A percentile compares a stretch with the other conserved stretches of the same genome.
Conservation (phyloP, 2,329 filamentous ascomycete species). For the Epichloe uncinata region DNA sequence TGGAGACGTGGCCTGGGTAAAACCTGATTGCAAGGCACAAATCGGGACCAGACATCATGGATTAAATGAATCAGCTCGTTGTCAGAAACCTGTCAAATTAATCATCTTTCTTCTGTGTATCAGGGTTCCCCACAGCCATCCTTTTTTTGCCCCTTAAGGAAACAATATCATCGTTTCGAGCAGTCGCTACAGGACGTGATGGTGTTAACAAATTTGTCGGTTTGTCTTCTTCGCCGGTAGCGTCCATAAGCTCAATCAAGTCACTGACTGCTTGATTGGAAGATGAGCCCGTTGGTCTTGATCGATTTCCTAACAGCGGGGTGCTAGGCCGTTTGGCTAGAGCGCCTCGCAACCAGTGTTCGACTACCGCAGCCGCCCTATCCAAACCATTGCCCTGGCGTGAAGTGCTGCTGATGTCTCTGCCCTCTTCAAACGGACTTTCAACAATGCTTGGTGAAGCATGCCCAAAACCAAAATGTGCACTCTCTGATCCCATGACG, state of each 20-base stretch:
- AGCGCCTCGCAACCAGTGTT: conserved; percentile 80
- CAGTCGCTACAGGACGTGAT: conserved; percentile 23
- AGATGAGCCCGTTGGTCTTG: conserved; percentile 17
- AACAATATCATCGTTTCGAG: conserved; percentile 20
- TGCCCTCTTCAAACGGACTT: conserved; percentile 35
- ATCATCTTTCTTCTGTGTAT: conserved; percentile 31
- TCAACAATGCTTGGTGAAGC: conserved; percentile 34
- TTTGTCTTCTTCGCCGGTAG: conserved; percentile 40
- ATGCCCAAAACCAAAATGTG: conserved; percentile 39
- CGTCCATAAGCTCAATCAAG: conserved; percentile 59
- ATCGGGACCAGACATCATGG: neutral
- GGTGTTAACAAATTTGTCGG: conserved; percentile 17
- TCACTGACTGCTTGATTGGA: conserved; percentile 35
- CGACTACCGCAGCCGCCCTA: conserved; percentile 74
- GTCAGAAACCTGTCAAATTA: conserved; percentile 1
- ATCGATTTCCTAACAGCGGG: conserved; percentile 29
- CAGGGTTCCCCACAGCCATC: conserved; percentile 5
- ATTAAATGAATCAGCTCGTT: neutral
- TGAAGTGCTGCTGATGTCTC: conserved; percentile 26
- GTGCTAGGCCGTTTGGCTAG: conserved; percentile 49
- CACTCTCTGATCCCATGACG: conserved; percentile 46
- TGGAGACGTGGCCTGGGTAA: neutral
- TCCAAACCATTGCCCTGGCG: conserved; percentile 50
- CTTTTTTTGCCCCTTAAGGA: conserved; percentile 24
- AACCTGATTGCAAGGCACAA: neutral